These are phyloP conservation scores for Aegilops tauschii DNA, from an alignment of 176 grass and related monocot genomes.

Conservation along the genomic window DNA sequence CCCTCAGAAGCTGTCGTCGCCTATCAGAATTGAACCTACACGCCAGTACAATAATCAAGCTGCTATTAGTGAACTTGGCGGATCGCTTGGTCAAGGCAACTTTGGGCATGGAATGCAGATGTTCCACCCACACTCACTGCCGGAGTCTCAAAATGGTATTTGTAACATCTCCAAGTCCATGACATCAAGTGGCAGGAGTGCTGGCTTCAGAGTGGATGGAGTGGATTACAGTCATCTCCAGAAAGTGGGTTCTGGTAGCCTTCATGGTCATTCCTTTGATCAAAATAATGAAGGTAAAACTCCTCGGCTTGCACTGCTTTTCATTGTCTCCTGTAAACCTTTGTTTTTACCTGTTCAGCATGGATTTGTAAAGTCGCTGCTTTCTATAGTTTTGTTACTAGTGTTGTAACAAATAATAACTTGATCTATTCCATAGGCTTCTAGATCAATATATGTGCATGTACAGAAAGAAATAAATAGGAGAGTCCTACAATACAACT, in stretches of 20 bases:
- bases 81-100: slow-evolving; percentile 49
- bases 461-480: not conserved
- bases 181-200: slow-evolving; percentile 25
- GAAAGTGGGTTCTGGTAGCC: slow-evolving; percentile 36
- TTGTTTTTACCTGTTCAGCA: not conserved
- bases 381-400: slow-evolving; percentile 5
- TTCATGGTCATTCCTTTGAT: slow-evolving; percentile 43
- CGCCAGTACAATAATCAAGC: slow-evolving; percentile 32
- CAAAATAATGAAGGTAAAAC: slow-evolving; percentile 54
- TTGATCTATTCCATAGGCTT: not conserved
- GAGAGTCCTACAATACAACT: not conserved
- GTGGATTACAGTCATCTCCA: slow-evolving; percentile 39
- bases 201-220: slow-evolving; percentile 52
- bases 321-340: not conserved
- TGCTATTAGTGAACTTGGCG: slow-evolving; percentile 25
- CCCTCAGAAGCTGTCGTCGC: slow-evolving; percentile 46
- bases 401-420: not conserved
- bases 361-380: not conserved
- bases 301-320: not conserved
- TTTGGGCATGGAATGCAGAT: slow-evolving; percentile 45
- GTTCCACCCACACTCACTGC: slow-evolving; percentile 60
- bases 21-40: slow-evolving; percentile 58
- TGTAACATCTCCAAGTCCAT: slow-evolving; percentile 47
- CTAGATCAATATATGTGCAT: not conserved
- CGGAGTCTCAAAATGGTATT: slow-evolving; percentile 37